Evolutionary conservation across 148 eudicot genomes (phyloP).

Genomic region (Pouteria glomerata): DNA sequence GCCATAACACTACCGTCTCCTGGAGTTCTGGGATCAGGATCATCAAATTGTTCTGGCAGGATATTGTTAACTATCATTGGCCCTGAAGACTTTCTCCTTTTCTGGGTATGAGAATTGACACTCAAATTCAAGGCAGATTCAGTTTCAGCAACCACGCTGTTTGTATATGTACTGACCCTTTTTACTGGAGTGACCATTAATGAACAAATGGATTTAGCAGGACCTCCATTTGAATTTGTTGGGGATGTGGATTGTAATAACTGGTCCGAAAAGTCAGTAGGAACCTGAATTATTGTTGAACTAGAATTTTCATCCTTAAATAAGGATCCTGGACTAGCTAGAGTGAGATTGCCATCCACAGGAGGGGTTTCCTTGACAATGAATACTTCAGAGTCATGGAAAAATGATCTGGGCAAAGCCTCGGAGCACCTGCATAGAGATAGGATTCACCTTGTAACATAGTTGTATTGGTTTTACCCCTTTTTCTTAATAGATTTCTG

Average conservation of each 20-base stretch:
- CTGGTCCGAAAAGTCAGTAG: slow-evolving; percentile 26
- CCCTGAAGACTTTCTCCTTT: slow-evolving; percentile 51
- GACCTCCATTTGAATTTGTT: slow-evolving; percentile 22
- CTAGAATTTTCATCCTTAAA: slow-evolving; percentile 37
- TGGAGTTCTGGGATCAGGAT: slow-evolving; percentile 22
- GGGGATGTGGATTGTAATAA: slow-evolving; percentile 21
- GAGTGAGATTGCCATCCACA: slow-evolving; percentile 14
- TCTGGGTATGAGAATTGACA: slow-evolving; percentile 61
- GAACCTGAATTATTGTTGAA: slow-evolving; percentile 39
- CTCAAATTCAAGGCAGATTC: slow-evolving; percentile 51
- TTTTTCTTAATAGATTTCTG: too few species aligned
- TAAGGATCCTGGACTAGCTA: slow-evolving; percentile 34
- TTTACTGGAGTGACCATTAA: slow-evolving; percentile 53
- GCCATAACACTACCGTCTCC: slow-evolving; percentile 13
- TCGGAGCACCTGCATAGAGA: slow-evolving; percentile 44
- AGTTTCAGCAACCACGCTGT: slow-evolving; percentile 22
- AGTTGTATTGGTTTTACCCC: neutral
- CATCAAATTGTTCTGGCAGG: slow-evolving; percentile 29
- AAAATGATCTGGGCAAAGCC: slow-evolving; percentile 13
- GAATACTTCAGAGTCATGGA: slow-evolving; percentile 34
- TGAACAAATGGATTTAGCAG: slow-evolving; percentile 26
- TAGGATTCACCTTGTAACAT: neutral
- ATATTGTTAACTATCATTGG: slow-evolving; percentile 25
- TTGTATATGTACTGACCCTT: slow-evolving; percentile 14
- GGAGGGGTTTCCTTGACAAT: slow-evolving; percentile 53